A percentile compares a stretch with the other conserved stretches of the same genome.
These are phyloP conservation scores for Macadamia tetraphylla DNA, from an alignment of 164 flowering plant species.

Conservation along the genomic window DNA sequence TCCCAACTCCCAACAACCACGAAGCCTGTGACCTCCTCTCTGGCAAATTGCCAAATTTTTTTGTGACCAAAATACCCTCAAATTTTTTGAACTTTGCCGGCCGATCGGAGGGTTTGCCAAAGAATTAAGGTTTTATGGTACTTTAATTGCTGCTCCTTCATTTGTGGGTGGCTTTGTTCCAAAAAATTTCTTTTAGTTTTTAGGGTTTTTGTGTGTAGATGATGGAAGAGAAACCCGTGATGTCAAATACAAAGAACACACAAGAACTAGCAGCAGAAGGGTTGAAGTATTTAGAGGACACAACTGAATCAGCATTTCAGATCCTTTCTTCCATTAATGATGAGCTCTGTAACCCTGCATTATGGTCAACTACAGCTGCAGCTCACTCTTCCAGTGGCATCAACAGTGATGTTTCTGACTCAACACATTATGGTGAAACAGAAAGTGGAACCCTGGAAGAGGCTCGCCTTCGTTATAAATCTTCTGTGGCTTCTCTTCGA, in stretches of 20 bases:
- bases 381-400: conserved; percentile 11
- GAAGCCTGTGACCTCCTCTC: too few relatives aligned
- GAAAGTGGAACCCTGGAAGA: conserved; percentile 60
- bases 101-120: too few relatives aligned
- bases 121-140: too few relatives aligned
- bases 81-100: too few relatives aligned
- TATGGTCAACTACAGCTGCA: conserved; percentile 55
- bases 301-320: conserved; percentile 61
- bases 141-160: too few relatives aligned
- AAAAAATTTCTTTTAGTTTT: too few relatives aligned
- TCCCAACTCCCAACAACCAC: too few relatives aligned
- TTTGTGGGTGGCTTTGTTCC: too few relatives aligned
- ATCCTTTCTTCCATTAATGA: conserved; percentile 81
- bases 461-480: conserved; percentile 65
- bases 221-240: conserved; percentile 2
- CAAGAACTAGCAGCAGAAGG: conserved; percentile 62
- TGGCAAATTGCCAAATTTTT: too few relatives aligned
- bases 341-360: conserved; percentile 75
- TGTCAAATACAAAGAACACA: conserved; percentile 23
- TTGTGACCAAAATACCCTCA: too few relatives aligned
- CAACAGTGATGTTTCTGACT: conserved; percentile 12
- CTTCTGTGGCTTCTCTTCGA: conserved; percentile 63
- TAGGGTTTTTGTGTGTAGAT: too few relatives aligned
- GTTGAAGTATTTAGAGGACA: conserved; percentile 61
- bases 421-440: conserved; percentile 33